Percentiles rank a stretch among this genome's conserved stretches.
phyloP scores from a whole-genome alignment of 2,329 filamentous ascomycete genomes.

The Talaromyces marneffei region DNA sequence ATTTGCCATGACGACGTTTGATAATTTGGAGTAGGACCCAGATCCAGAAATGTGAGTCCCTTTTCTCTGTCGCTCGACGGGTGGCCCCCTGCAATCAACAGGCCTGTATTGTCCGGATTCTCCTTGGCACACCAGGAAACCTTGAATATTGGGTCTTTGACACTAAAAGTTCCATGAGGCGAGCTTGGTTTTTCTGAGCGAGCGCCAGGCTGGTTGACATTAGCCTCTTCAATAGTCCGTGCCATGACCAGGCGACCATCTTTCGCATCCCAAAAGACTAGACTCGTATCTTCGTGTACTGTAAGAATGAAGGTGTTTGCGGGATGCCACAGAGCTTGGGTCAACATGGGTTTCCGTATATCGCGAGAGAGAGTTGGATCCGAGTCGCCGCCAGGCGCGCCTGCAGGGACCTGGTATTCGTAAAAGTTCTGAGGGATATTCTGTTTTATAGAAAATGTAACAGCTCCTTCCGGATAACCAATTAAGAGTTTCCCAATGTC shows the following conservation, averaged over 20 bases:
- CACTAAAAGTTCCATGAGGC: constrained; percentile 48
- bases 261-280: constrained; percentile 91
- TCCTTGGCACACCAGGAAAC: constrained; percentile 91
- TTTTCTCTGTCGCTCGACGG: constrained; percentile 61
- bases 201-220: constrained; percentile 63
- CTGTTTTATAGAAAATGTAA: constrained; percentile 92
- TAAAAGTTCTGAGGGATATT: constrained; percentile 73
- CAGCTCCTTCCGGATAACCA: constrained; percentile 82
- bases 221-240: constrained; percentile 67
- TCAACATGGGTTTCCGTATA: constrained; percentile 65
- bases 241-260: constrained; percentile 81
- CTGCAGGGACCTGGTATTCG: constrained; percentile 72
- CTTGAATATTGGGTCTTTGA: constrained; percentile 69
- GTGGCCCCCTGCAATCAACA: constrained; percentile 79
- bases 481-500: constrained; percentile 89
- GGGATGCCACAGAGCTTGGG: constrained; percentile 88
- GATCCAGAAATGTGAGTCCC: constrained; percentile 80
- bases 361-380: constrained; percentile 59
- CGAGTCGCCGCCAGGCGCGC: constrained; percentile 71
- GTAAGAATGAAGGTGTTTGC: constrained; percentile 85
- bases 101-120: constrained; percentile 86
- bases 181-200: constrained; percentile 37
- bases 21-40: constrained; percentile 84
- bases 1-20: constrained; percentile 86
- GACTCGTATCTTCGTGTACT: constrained; percentile 80